Conservation (phyloP, 2,329 filamentous ascomycete species). For the Salinomyces thailandicus region DNA sequence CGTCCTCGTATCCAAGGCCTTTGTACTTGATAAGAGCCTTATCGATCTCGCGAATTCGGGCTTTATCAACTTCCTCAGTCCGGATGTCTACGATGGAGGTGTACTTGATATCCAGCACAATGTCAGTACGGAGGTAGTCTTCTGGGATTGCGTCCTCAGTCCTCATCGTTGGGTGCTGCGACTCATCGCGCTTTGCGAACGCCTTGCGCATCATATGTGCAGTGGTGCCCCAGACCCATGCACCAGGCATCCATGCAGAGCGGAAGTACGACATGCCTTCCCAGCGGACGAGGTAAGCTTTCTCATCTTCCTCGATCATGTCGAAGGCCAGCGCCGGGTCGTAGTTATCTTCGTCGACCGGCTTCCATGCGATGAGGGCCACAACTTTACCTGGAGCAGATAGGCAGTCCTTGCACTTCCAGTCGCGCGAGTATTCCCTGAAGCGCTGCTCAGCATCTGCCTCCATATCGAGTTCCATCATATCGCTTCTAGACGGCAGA, state of each 20-base stretch:
- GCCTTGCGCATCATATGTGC: conserved; percentile 55
- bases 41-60: conserved; percentile 60
- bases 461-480: conserved; percentile 35
- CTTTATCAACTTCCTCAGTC: conserved; percentile 59
- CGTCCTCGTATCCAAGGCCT: conserved; percentile 80
- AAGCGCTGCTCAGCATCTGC: conserved; percentile 52
- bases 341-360: conserved; percentile 49
- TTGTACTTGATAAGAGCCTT: conserved; percentile 82
- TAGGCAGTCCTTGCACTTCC: conserved; percentile 71
- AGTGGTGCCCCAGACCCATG: conserved; percentile 73
- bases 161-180: conserved; percentile 55
- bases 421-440: conserved; percentile 61
- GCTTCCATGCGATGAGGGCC: conserved; percentile 80
- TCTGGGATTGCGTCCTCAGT: conserved; percentile 74
- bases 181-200: conserved; percentile 61
- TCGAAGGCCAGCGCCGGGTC: conserved; percentile 42
- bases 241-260: conserved; percentile 76
- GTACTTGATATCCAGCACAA: conserved; percentile 75
- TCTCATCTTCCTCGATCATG: conserved; percentile 60
- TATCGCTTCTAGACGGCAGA: conserved; percentile 46
- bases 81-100: conserved; percentile 47
- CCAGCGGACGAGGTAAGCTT: conserved; percentile 91
- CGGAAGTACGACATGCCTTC: conserved; percentile 68
- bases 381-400: conserved; percentile 57
- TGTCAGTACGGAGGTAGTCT: conserved; percentile 74